Base-by-base conservation (phyloP, 2,329 filamentous ascomycete genomes). In the Curvularia lunata region DNA sequence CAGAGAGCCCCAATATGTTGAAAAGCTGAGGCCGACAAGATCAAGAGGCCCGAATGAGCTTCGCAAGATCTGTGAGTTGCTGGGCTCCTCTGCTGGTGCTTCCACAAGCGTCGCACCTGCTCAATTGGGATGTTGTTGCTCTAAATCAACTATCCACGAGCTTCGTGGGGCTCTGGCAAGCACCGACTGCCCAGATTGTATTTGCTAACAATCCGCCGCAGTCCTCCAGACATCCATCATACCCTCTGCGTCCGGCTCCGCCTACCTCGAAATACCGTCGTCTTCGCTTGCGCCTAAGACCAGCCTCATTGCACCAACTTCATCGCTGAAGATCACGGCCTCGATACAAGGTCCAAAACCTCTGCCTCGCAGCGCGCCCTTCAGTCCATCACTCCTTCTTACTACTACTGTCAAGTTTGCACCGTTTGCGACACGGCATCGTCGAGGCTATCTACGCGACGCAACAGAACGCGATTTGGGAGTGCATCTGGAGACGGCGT, bases 331-430 rank as follows among this genome's bases (percentile, higher is more conserved):
- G 78, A 87, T 99, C 59, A 91, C 89, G 62, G 97, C 93, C 76
- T 93, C 92, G 10, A 91, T 98, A 53, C 94, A 98, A 78, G 95
- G 95, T 1, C 95, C 95, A 3, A 88, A 93, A 66, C 92, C 95
- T 23, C 84, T 99, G 41, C 93, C 94, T 30, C 88, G 92, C 73
- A 96, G 91, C 54, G 91, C 92, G 27, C 89, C 92, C 1, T 99
- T 97, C 80, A 95, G 91, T 51, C 92, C 95, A 9, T 93, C 97
- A 69, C 87, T 98, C 63, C 89, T 97, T 43, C 85, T 99, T 50
- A 92, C 91, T 13, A 96, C 94, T 2, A 92, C 97, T 67, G 90
- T 99, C 73, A 99, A 98, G 79, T 98, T 96, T 75, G 93, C 95
- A 0, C 93, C 95, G 0, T 99, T 99, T 74, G 94, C 95, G 2